Evolutionary conservation across 257 asterid genomes (phyloP), one percentile per base, ranked within the genome.

Genomic region (Jaltomata sinuosa): DNA sequence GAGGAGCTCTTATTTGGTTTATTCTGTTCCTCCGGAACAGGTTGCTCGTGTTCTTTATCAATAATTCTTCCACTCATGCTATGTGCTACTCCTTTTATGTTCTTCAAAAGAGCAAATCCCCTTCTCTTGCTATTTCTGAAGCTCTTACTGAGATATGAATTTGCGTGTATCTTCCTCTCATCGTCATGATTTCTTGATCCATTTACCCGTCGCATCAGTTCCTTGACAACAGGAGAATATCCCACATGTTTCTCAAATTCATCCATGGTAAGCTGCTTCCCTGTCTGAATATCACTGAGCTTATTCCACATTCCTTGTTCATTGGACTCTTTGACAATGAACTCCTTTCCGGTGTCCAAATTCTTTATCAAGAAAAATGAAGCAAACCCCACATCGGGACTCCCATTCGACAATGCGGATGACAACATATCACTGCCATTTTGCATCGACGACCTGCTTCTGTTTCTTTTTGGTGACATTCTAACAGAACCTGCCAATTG

Each of bases 271-370:
- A 95, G 91, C 49, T 93, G 97, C 88, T 92, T 91, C 84, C 99
- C 98, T 15, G 99, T 95, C 90, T 95, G 95, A 55, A 91, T 92
- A 53, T 95, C 98, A 40, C 94, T 96, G 21, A 96, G 88, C 88
- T 94, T 94, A 82, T 94, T 93, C 98, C 98, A 94, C 94, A 89
- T 85, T 8, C 99, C 99, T 32, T 92, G 84, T 53, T 93, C 95
- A 16, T 94, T 93, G 80, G 74, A 90, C 87, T 97, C 97, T 72
- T 94, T 97, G 4, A 97, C 98, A 22, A 90, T 83, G 38, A 94
- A 96, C 90, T 94, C 98, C 83, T 93, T 94, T 8, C 98, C 98
- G 0, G 95, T 93, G 90, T 96, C 99, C 91, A 96, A 85, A 86
- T 93, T 94, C 91, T 93, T 96, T 71, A 96, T 96, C 91, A 96